Evolutionary conservation across 2,329 filamentous ascomycete species (phyloP).

Genomic region (Fusarium setosum): DNA sequence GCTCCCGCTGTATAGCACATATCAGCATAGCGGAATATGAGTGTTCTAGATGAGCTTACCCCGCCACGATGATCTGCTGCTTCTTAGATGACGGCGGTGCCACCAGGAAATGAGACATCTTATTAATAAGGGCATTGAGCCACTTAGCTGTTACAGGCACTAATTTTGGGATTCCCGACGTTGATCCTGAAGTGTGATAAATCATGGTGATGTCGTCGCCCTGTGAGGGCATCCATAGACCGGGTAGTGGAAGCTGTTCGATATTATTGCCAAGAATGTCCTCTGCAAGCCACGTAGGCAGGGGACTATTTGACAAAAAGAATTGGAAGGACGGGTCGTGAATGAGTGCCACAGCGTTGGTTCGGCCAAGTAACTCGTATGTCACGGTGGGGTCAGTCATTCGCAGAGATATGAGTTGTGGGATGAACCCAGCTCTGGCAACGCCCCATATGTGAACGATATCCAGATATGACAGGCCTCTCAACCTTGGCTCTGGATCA

Average conservation of each 20-base stretch:
- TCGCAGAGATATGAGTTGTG: slow-evolving; percentile 30
- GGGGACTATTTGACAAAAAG: background rate
- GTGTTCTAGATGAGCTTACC: background rate
- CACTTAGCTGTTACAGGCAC: slow-evolving; percentile 33
- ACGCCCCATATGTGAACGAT: slow-evolving; percentile 31
- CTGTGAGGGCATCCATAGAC: background rate
- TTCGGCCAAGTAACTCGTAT: slow-evolving; percentile 13
- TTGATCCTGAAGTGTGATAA: slow-evolving; percentile 37
- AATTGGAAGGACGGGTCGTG: slow-evolving; percentile 8
- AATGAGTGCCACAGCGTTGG: slow-evolving; percentile 22
- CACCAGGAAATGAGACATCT: background rate
- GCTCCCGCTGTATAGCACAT: slow-evolving; percentile 11
- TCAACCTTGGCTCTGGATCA: slow-evolving; percentile 16
- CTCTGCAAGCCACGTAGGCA: background rate
- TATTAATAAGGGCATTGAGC: slow-evolving; percentile 4
- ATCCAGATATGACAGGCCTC: slow-evolving; percentile 26
- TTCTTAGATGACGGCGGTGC: background rate
- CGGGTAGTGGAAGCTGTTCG: background rate
- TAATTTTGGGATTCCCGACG: slow-evolving; percentile 34
- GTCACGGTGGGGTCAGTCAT: slow-evolving; percentile 31
- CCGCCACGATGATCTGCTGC: background rate
- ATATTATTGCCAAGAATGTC: background rate
- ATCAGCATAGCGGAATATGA: background rate
- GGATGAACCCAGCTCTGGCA: slow-evolving; percentile 33
- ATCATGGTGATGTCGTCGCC: slow-evolving; percentile 17